phyloP scores from a whole-genome alignment of 352 stramenopile genomes.

The Pythium phragmiticola region DNA sequence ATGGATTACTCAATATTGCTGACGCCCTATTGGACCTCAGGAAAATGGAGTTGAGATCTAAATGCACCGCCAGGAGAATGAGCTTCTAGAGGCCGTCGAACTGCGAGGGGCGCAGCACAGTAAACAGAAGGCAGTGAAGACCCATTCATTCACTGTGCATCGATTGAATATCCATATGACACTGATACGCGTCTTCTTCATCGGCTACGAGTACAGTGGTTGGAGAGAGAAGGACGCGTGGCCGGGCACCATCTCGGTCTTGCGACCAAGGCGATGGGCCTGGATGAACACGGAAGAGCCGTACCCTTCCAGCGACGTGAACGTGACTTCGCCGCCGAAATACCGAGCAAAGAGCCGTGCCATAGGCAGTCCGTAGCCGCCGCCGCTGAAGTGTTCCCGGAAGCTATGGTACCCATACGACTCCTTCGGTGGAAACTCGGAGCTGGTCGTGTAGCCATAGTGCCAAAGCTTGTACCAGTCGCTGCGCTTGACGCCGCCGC shows the following conservation, averaged over 20 bases:
- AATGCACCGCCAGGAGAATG: too few species aligned
- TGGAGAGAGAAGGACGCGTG: slow-evolving; percentile 39
- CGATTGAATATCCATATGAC: too few species aligned
- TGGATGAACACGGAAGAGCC: slow-evolving; percentile 93
- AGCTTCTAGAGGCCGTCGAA: too few species aligned
- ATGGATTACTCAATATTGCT: too few species aligned
- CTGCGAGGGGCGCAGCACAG: too few species aligned
- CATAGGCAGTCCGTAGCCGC: slow-evolving; percentile 95
- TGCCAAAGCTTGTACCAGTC: slow-evolving; percentile 98
- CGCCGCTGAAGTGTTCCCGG: slow-evolving; percentile 89
- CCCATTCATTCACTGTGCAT: not conserved
- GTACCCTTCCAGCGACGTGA: slow-evolving; percentile 98
- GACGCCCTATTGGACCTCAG: too few species aligned
- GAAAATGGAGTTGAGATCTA: too few species aligned
- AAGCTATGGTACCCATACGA: slow-evolving; percentile 76
- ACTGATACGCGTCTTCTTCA: too few species aligned
- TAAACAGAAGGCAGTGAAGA: too few species aligned
- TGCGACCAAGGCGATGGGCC: slow-evolving; percentile 70
- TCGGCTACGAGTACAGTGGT: slow-evolving; percentile 25
- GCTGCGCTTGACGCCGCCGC: slow-evolving; percentile 95
- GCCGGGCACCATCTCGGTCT: slow-evolving; percentile 71
- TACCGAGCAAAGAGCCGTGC: slow-evolving; percentile 95
- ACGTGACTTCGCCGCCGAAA: slow-evolving; percentile 97
- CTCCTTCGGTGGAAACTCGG: slow-evolving; percentile 49
- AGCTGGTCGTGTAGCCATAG: slow-evolving; percentile 98